These are phyloP conservation scores for Hemerocallis citrina DNA, from an alignment of 106 monocot species.

Conservation along the genomic window DNA sequence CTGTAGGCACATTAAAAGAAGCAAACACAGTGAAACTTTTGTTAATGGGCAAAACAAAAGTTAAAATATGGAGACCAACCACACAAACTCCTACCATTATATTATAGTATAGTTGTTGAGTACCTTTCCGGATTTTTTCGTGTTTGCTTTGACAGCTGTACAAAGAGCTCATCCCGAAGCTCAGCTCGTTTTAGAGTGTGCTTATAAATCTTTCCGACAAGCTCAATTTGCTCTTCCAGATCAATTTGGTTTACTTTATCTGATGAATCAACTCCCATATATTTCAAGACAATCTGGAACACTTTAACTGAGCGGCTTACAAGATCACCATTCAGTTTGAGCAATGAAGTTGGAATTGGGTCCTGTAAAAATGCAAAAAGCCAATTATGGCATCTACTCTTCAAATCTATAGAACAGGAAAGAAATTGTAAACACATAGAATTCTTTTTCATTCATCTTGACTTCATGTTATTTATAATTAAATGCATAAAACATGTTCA, in stretches of 20 bases:
- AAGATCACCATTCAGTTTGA: constrained; percentile 77
- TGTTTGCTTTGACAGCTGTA: constrained; percentile 93
- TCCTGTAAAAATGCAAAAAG: constrained; percentile 44
- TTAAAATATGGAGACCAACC: too few relatives aligned
- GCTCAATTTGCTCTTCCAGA: constrained; percentile 76
- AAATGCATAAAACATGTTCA: not conserved
- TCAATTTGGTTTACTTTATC: constrained; percentile 47
- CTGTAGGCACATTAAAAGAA: too few relatives aligned
- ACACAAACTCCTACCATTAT: too few relatives aligned
- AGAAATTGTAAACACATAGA: not conserved
- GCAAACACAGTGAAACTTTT: too few relatives aligned
- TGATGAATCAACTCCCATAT: constrained; percentile 84
- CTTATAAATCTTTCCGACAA: constrained; percentile 84
- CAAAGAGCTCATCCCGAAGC: constrained; percentile 92
- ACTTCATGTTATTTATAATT: not conserved
- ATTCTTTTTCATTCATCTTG: not conserved
- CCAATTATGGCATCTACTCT: not conserved
- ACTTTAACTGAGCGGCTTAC: constrained; percentile 77
- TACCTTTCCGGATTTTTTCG: constrained; percentile 91
- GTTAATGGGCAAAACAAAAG: too few relatives aligned
- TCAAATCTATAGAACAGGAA: not conserved
- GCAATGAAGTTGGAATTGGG: constrained; percentile 89
- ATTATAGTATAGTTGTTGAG: too few relatives aligned
- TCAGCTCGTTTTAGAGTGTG: constrained; percentile 82
- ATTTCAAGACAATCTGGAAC: constrained; percentile 81